Percentiles rank a stretch among this genome's conserved stretches.
Evolutionary conservation across 441 rosid species (phyloP).

Genomic region (Kokia cookei): DNA sequence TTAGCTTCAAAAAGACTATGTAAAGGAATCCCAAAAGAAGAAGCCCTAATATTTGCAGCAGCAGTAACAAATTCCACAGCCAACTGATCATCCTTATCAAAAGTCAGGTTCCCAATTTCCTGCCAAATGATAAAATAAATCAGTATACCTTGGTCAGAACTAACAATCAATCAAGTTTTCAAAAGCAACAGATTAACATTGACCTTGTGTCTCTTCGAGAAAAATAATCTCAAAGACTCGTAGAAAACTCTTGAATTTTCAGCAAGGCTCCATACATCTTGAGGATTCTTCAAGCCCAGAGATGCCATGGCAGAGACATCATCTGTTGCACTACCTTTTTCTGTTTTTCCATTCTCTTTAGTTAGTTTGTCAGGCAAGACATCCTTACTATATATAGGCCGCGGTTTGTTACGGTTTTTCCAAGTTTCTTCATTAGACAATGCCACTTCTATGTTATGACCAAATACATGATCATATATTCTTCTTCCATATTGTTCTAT

Average conservation of each 20-base stretch:
- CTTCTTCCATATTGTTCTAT: constrained; percentile 79
- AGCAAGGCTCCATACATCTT: constrained; percentile 79
- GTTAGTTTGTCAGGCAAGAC: constrained; percentile 42
- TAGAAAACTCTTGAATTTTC: constrained; percentile 80
- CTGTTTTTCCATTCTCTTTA: constrained; percentile 60
- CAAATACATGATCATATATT: constrained; percentile 95
- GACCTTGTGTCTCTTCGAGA: constrained; percentile 64
- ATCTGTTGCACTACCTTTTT: constrained; percentile 29
- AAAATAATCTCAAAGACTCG: constrained; percentile 36
- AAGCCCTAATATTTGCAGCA: constrained; percentile 96
- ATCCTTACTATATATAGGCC: constrained; percentile 68
- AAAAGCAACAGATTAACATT: constrained; percentile 4
- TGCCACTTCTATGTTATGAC: constrained; percentile 86
- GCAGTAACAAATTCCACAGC: constrained; percentile 97
- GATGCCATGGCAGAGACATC: constrained; percentile 72
- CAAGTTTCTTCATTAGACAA: constrained; percentile 92
- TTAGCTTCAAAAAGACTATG: constrained; percentile 99
- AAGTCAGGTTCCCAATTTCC: constrained; percentile 88
- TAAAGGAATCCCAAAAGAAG: constrained; percentile 84
- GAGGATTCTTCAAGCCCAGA: constrained; percentile 93
- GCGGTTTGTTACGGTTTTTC: constrained; percentile 76
- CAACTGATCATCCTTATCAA: constrained; percentile 97
- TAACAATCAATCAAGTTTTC: constrained; percentile 6
- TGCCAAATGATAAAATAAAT: constrained; percentile 21
- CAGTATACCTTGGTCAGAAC: background rate